Base-by-base conservation (phyloP, 2,329 filamentous ascomycete species). In the Cadophora sp. region DNA sequence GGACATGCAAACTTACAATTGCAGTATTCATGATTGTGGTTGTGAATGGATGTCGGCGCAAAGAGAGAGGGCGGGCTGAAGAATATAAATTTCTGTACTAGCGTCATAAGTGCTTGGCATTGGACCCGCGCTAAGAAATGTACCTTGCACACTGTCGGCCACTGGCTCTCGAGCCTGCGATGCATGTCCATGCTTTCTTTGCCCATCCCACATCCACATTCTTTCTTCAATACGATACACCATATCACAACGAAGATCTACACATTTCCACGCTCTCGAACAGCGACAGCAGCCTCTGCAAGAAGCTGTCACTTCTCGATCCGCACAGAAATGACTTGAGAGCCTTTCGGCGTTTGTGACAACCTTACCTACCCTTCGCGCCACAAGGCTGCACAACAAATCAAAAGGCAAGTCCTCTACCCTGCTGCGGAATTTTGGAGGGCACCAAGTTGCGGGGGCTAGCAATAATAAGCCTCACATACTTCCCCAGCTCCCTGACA, bases 311-410 rank as follows among this genome's bases (percentile, higher is more conserved):
- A 65, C 62, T 64, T 51, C 51, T 58, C 61, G 16, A 40, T 34
- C 50, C 58, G 34, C 31, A 64, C 31, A 64, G 62, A 56, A 48
- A 78, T 78, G 76, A 77, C 72, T 75, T 77, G 76, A 78, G 71
- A 68, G 61, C 58, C 65, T 65, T 62, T 29, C 40, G 50, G 64
- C 50, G 68, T 73, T 73, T 73, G 69, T 70, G 60, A 75, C 66
- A 73, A 70, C 69, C 69, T 65, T 66, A 62, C 63, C 55, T 58
- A 58, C 59, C 50, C 65, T 67, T 71, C 69, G 73, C 76, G 75
- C 75, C 75, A 77, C 72, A 73, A 76, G 76, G 73, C 72, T 76
- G 71, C 71, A 70, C 58, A 31, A 62, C 31, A 69, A 68, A 67
- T 62, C 65, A 40, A 65, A 72, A 72, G 68, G 67, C 70, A 48